Evolutionary conservation across 805 yeast species (phyloP).

Genomic region (Kuraishia borneana): DNA sequence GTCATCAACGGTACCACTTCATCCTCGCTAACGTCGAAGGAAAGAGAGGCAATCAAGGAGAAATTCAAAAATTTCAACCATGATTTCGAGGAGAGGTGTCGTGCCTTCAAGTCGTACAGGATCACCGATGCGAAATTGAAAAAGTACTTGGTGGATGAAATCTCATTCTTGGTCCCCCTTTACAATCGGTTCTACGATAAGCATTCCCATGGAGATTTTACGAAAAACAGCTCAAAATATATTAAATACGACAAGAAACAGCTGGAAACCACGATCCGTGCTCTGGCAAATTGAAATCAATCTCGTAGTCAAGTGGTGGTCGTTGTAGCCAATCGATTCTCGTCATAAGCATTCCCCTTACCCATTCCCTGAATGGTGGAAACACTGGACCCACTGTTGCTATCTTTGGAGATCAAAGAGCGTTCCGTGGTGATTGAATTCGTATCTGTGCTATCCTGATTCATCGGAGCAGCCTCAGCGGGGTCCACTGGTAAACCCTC

Average conservation of each 20-base stretch:
- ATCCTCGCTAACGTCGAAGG: conserved; percentile 37
- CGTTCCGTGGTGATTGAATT: neutral
- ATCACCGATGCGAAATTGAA: conserved; percentile 59
- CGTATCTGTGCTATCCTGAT: neutral
- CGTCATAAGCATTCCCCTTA: neutral
- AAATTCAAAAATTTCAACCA: conserved; percentile 73
- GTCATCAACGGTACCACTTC: conserved; percentile 45
- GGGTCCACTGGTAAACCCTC: neutral
- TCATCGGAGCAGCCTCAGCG: neutral
- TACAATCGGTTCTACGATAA: conserved; percentile 80
- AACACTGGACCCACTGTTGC: neutral
- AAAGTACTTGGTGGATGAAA: conserved; percentile 56
- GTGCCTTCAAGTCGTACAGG: conserved; percentile 51
- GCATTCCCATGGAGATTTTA: conserved; percentile 55
- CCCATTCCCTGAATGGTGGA: neutral
- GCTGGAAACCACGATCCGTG: conserved; percentile 15
- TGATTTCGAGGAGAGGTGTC: conserved; percentile 68
- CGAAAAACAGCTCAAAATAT: conserved; percentile 62
- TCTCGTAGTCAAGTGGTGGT: neutral
- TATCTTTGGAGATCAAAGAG: conserved; percentile 2
- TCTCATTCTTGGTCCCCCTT: conserved; percentile 69
- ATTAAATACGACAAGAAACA: conserved; percentile 49
- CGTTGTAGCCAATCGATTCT: conserved; percentile 3
- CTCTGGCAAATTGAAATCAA: neutral
- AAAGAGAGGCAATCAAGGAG: conserved; percentile 74